Percentiles rank a stretch among this genome's conserved stretches.
These are phyloP conservation scores for Curvularia hawaiiensis DNA, from an alignment of 2,329 filamentous ascomycete genomes.

Conservation along the genomic window DNA sequence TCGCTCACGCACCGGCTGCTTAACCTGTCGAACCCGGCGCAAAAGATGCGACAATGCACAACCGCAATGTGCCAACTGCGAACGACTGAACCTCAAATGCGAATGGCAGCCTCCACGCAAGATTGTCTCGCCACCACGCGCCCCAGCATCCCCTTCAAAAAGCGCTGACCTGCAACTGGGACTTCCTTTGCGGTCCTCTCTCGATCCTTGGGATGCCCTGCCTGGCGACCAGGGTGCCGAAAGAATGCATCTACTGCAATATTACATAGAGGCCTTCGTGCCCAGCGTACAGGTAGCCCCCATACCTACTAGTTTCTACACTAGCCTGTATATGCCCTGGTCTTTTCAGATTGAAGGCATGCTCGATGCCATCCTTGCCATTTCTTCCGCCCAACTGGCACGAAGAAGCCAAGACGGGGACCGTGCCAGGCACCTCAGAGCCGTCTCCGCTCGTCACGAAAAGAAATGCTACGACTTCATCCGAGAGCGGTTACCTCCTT, in stretches of 20 bases:
- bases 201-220: constrained; percentile 41
- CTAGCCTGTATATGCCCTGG: constrained; percentile 44
- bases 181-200: constrained; percentile 24
- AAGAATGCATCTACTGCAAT: constrained; percentile 39
- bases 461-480: constrained; percentile 42
- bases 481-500: constrained; percentile 34
- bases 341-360: constrained; percentile 43
- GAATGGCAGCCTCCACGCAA: constrained; percentile 43
- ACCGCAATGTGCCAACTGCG: constrained; percentile 43
- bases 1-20: constrained; percentile 43
- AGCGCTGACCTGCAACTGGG: constrained; percentile 23
- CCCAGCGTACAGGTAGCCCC: constrained; percentile 45
- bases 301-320: constrained; percentile 45
- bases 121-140: constrained; percentile 17
- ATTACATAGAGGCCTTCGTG: constrained; percentile 45
- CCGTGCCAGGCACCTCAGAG: constrained; percentile 36
- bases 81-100: constrained; percentile 42
- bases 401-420: constrained; percentile 33
- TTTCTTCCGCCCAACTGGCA: constrained; percentile 44
- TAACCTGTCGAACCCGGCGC: constrained; percentile 43
- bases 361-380: constrained; percentile 43
- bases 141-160: constrained; percentile 13
- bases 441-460: constrained; percentile 40
- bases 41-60: constrained; percentile 45
- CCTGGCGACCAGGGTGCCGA: constrained; percentile 32